Conservation (phyloP, 192 early-diverging fungal genomes). For the Linderina pennispora region DNA sequence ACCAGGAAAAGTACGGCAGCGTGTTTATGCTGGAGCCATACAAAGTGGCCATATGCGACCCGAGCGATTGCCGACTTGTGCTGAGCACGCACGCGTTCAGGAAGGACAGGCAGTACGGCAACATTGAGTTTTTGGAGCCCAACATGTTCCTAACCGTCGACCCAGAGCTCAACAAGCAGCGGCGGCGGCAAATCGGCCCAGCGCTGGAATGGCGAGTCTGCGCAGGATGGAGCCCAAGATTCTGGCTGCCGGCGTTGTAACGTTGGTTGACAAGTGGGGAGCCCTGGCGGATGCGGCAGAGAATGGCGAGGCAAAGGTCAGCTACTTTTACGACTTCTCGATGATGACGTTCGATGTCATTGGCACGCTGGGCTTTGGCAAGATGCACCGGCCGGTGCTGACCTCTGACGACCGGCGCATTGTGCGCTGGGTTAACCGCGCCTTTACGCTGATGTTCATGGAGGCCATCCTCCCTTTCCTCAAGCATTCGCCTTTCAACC, state of each 20-base stretch:
- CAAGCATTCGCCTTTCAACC: slow-evolving; percentile 3
- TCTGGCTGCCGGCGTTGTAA: slow-evolving; percentile 18
- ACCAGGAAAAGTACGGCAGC: slow-evolving; percentile 31
- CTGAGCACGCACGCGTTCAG: slow-evolving; percentile 30
- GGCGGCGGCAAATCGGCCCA: slow-evolving; percentile 29
- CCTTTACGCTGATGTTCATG: slow-evolving; percentile 29
- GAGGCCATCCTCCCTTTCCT: slow-evolving; percentile 20
- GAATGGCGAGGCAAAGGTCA: slow-evolving; percentile 3
- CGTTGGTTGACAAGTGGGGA: slow-evolving; percentile 24
- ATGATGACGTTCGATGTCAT: slow-evolving; percentile 34
- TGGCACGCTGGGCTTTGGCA: slow-evolving; percentile 27
- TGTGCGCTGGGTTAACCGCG: slow-evolving; percentile 24
- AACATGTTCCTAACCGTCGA: slow-evolving; percentile 32
- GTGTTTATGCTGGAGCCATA: slow-evolving; percentile 29
- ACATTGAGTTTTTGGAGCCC: slow-evolving; percentile 12
- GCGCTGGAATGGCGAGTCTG: slow-evolving; percentile 14
- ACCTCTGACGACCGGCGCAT: slow-evolving; percentile 6
- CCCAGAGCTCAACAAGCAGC: slow-evolving; percentile 27
- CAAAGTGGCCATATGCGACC: slow-evolving; percentile 25
- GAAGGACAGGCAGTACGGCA: slow-evolving; percentile 26
- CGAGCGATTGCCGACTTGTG: slow-evolving; percentile 13
- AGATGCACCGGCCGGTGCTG: slow-evolving; percentile 22
- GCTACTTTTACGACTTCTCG: slow-evolving; percentile 18
- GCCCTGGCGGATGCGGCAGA: not conserved
- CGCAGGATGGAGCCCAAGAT: slow-evolving; percentile 34